Percentiles rank a stretch among this genome's conserved stretches.
These are phyloP conservation scores for Populus tremula DNA, from an alignment of 345 rosid species.

Conservation along the genomic window DNA sequence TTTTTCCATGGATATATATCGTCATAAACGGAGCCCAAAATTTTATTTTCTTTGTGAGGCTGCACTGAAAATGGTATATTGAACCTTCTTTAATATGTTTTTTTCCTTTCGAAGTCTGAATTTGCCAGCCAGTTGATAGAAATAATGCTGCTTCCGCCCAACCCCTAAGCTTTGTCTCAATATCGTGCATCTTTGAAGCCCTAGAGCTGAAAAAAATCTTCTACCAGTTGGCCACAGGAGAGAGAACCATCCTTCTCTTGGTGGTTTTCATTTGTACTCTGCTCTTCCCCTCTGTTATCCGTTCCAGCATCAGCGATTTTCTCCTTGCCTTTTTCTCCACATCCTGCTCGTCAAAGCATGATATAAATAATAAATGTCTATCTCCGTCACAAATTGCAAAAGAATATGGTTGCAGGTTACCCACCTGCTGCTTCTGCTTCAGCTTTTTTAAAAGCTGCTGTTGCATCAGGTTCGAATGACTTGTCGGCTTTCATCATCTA, in stretches of 20 bases:
- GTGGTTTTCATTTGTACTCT: constrained; percentile 20
- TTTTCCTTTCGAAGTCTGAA: not conserved
- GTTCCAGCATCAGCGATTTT: constrained; percentile 36
- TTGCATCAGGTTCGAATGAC: constrained; percentile 59
- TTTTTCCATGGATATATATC: not conserved
- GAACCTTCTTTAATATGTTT: not conserved
- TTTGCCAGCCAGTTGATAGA: not conserved
- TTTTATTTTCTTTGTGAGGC: not conserved
- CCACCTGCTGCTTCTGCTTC: constrained; percentile 78
- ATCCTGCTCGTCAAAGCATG: constrained; percentile 25
- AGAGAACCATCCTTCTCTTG: constrained; percentile 39
- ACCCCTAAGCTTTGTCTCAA: constrained; percentile 21
- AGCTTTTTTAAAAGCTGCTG: constrained; percentile 74
- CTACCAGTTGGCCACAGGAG: constrained; percentile 49
- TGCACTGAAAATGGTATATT: not conserved
- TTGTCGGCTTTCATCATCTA: constrained; percentile 62
- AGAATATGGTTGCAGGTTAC: constrained; percentile 4
- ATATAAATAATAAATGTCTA: not conserved
- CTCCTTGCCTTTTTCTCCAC: too few species aligned
- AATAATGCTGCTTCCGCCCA: not conserved
- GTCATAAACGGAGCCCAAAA: not conserved
- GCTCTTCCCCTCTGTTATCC: constrained; percentile 23
- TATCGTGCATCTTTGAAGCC: constrained; percentile 49
- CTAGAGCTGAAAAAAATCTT: constrained; percentile 40
- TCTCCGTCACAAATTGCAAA: not conserved